Base-by-base conservation (phyloP, 2,329 filamentous ascomycete genomes). In the Ceratocystis huliohia region DNA sequence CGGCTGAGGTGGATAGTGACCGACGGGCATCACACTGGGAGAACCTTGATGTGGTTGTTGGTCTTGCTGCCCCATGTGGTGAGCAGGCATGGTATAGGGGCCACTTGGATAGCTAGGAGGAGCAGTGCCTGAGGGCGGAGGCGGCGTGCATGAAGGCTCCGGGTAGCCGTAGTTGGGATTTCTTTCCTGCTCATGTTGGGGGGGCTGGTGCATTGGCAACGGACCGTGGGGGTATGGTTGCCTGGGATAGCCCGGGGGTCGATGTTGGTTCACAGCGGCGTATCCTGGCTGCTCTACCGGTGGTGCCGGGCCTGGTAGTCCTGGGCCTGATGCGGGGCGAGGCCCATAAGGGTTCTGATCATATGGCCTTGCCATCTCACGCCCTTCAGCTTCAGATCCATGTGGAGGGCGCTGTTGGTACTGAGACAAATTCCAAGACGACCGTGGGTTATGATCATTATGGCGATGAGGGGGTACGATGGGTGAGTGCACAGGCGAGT, bases 71-170 rank as follows among this genome's bases (percentile, higher is more conserved):
- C 13, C 30, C 33, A n/a, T 15, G 25, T 62, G 44, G 5, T 41
- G 30, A n/a, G 20, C 20, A 56, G 50, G 50, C 7, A 56, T 56
- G 50, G 20, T 5, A 56, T 66, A 45, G 10, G 57, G 65, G 65
- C 56, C 56, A 28, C 4, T 13, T 13, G 20, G 50, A 25, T 56
- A 15, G n/a, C 3, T 22, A 5, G 64, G 22, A n/a, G 37, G 30
- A 41, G 17, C 64, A 37, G 30, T 20, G 33, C 22, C 44, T 15
- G 37, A 13, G 37, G 17, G 22, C 30, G 63, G n/a, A 33, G 64
- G 20, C 25, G 53, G 17, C 25, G 64, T 45, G n/a, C 28, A 30
- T 25, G 48, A 22, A 37, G 22, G 17, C 17, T 17, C 5, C 7
- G 17, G 50, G 22, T 30, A 56, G 22, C 25, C 10, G 50, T 56